Evolutionary conservation across 2,329 filamentous ascomycete species (phyloP).

Genomic region (Claviceps lovelessii): DNA sequence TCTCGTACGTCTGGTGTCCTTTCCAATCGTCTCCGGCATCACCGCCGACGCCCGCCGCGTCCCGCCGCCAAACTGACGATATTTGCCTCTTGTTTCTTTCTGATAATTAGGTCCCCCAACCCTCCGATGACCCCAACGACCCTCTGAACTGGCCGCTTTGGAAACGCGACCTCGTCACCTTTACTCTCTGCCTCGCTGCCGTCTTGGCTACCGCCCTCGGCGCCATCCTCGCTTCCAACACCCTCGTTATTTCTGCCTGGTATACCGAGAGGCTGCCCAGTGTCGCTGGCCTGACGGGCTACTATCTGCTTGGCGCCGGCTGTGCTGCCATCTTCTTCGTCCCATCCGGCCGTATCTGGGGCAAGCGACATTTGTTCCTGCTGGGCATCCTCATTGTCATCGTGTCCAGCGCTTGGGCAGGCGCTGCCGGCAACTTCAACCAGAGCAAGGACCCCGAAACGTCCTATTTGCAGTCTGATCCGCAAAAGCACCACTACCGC

Average conservation of each 20-base stretch:
- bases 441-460: not conserved
- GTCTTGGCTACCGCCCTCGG: slow-evolving; percentile 76
- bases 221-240: slow-evolving; percentile 79
- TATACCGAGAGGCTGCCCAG: slow-evolving; percentile 55
- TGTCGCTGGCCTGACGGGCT: slow-evolving; percentile 72
- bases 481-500: slow-evolving; percentile 37
- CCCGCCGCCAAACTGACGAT: not conserved
- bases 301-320: slow-evolving; percentile 72
- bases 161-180: slow-evolving; percentile 68
- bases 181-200: slow-evolving; percentile 62
- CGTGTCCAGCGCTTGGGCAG: slow-evolving; percentile 63
- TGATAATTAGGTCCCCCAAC: slow-evolving; percentile 51
- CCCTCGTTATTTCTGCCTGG: slow-evolving; percentile 57
- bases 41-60: not conserved
- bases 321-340: slow-evolving; percentile 74
- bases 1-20: slow-evolving; percentile 37
- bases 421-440: slow-evolving; percentile 37
- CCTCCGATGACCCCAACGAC: slow-evolving; percentile 81
- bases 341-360: slow-evolving; percentile 77
- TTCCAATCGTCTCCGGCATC: not conserved
- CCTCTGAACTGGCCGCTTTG: slow-evolving; percentile 76
- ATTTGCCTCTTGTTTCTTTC: not conserved
- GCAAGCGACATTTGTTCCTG: slow-evolving; percentile 79
- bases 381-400: slow-evolving; percentile 62
- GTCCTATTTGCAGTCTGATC: not conserved